Evolutionary conservation across 2,329 filamentous ascomycete genomes (phyloP), one percentile per base, ranked within the genome.

Genomic region (Fusarium anthophilum): DNA sequence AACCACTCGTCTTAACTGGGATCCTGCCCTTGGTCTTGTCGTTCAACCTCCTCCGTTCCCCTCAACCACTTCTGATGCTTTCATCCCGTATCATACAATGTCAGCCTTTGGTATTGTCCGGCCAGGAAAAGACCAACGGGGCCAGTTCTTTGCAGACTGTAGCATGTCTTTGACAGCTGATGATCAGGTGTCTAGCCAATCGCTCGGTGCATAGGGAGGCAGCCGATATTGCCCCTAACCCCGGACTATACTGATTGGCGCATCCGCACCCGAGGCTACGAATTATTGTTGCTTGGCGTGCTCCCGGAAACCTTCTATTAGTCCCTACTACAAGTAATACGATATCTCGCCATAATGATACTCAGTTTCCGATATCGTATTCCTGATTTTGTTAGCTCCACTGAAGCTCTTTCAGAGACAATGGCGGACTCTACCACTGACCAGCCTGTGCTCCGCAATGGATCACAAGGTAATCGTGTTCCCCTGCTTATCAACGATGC

Each of bases 141-240:
- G 4, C 7, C 24, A n/a, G 7, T 22, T 24, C 8, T 14, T 8
- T 4, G 5, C 48, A 14, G 4, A 18, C 4, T 20, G 3, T 24
- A 3, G 2, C n/a, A 35, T 53, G n/a, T 2, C 30, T 53, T 53
- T 26, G 13, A 12, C 13, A 26, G 9, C 6, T 15, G 17, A 11
- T 5, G 17, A 20, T 26, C 5, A 6, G 9, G 9, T 15, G 3
- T 37, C 6, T 15, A 2, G 17, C 17, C 35, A 26, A 28, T 55
- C 3, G 8, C 20, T 28, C 4, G 8, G 8, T 26, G 5, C 10
- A 3, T 12, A 3, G 35, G 4, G 2, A 3, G 24, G 4, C 4
- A 54, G 1, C 51, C 35, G 35, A 55, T 14, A 4, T 7, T 55
- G 2, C 51, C 51, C 51, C 35, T 39, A 41, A 18, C 24, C 10